phyloP scores from a whole-genome alignment of 164 flowering plant genomes.

The Magnolia changhungtana region DNA sequence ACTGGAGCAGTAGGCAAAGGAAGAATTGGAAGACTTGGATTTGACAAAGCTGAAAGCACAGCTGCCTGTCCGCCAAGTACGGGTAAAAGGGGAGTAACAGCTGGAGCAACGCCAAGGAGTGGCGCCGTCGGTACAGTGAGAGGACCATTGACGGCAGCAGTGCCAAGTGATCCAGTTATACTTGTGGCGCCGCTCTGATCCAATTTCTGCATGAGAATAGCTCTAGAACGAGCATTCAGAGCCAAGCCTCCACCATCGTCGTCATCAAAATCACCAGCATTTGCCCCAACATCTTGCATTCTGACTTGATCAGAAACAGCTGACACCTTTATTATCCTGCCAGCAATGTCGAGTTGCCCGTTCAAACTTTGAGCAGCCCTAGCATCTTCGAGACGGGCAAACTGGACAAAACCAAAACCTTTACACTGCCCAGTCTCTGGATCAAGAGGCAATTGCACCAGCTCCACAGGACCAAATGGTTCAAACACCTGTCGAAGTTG shows the following conservation, averaged over 20 bases:
- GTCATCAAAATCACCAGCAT: conserved; percentile 86
- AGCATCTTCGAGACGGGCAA: conserved; percentile 94
- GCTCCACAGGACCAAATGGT: conserved; percentile 87
- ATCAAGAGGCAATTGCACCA: conserved; percentile 87
- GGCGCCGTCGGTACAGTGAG: conserved; percentile 37
- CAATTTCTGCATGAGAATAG: conserved; percentile 82
- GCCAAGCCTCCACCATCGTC: conserved; percentile 95
- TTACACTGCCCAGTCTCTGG: conserved; percentile 75
- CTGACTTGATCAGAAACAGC: conserved; percentile 84
- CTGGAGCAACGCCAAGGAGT: conserved; percentile 40
- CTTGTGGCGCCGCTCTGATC: conserved; percentile 75
- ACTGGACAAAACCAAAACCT: conserved; percentile 97
- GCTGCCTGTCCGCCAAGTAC: conserved; percentile 41
- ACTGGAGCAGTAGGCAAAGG: conserved; percentile 36
- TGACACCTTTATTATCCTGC: conserved; percentile 84
- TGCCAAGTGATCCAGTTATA: conserved; percentile 40
- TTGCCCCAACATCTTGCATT: conserved; percentile 63
- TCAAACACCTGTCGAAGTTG: conserved; percentile 94
- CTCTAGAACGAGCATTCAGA: conserved; percentile 83
- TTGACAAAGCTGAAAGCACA: conserved; percentile 45
- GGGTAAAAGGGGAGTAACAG: conserved; percentile 30
- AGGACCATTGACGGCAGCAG: conserved; percentile 31
- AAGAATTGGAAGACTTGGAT: conserved; percentile 32
- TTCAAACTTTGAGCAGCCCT: conserved; percentile 79
- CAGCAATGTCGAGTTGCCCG: conserved; percentile 87